Evolutionary conservation across 345 rosid genomes (phyloP).

Genomic region (Euphorbia tirucalli): DNA sequence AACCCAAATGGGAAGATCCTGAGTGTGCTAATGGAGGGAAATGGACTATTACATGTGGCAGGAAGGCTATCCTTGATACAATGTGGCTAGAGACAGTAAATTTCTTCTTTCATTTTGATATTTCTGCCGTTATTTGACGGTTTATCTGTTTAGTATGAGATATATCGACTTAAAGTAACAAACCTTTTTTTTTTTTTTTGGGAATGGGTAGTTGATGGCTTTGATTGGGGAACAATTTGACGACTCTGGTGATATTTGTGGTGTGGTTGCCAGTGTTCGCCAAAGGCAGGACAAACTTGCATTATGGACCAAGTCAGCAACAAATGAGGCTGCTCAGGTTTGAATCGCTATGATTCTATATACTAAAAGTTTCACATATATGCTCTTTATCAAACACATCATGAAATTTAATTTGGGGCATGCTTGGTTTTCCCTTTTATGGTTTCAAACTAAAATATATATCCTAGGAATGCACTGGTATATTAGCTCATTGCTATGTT

Average conservation of each 20-base stretch:
- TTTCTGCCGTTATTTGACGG: background rate
- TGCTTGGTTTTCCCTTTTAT: too few relatives aligned
- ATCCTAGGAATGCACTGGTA: too few relatives aligned
- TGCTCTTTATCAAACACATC: background rate
- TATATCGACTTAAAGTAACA: constrained; percentile 7
- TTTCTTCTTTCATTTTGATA: background rate
- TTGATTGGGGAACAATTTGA: constrained; percentile 94
- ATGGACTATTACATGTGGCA: constrained; percentile 60
- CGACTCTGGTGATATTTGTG: constrained; percentile 86
- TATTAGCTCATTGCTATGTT: too few relatives aligned
- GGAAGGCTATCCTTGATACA: constrained; percentile 53
- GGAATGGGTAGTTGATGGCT: constrained; percentile 68
- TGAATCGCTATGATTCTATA: background rate
- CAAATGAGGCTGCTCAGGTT: constrained; percentile 95
- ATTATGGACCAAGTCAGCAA: constrained; percentile 81
- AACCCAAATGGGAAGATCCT: constrained; percentile 98
- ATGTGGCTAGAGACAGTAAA: constrained; percentile 90
- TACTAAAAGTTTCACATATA: too few relatives aligned
- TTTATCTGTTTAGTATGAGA: background rate
- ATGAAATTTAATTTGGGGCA: too few relatives aligned
- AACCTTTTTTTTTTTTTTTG: background rate
- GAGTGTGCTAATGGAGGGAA: constrained; percentile 91
- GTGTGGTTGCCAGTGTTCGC: constrained; percentile 92
- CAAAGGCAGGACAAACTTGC: constrained; percentile 80
- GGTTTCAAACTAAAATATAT: too few relatives aligned